These are phyloP conservation scores for Ustilaginoidea virens DNA, from an alignment of 2,329 filamentous ascomycete genomes.

Conservation along the genomic window DNA sequence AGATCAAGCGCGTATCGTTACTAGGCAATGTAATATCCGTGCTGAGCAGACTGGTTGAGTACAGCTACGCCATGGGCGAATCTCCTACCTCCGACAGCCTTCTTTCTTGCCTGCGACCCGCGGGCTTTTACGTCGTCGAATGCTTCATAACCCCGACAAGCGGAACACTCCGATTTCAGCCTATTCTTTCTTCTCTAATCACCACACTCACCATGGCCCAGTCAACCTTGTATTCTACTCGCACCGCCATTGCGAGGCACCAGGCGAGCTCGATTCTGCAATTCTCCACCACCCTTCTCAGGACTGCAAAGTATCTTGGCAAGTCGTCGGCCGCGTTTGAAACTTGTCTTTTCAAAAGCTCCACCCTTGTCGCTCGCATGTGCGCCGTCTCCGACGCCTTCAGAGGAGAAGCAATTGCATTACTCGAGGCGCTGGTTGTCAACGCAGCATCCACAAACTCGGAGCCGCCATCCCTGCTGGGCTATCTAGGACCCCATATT, in stretches of 20 bases:
- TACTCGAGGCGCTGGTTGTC: constrained; percentile 60
- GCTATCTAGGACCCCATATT: constrained; percentile 68
- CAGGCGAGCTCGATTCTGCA: constrained; percentile 49
- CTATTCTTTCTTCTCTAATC: constrained; percentile 56
- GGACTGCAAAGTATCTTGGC: constrained; percentile 49
- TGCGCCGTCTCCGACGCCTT: constrained; percentile 56
- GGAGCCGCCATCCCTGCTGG: constrained; percentile 90
- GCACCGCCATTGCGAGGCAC: constrained; percentile 37
- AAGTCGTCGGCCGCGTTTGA: constrained; percentile 53
- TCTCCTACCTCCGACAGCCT: constrained; percentile 27
- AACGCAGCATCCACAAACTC: constrained; percentile 47
- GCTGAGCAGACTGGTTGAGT: constrained; percentile 56
- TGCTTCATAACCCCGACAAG: constrained; percentile 59
- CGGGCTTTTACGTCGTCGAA: constrained; percentile 62
- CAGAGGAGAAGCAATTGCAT: constrained; percentile 45
- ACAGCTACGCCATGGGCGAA: constrained; percentile 62
- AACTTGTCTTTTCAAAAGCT: constrained; percentile 64
- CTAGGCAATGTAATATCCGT: constrained; percentile 51
- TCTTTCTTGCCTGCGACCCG: constrained; percentile 50
- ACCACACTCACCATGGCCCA: constrained; percentile 29
- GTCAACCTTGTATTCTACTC: constrained; percentile 45
- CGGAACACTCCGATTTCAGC: constrained; percentile 59
- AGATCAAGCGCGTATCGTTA: constrained; percentile 53
- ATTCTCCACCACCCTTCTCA: constrained; percentile 56
- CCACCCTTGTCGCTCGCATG: constrained; percentile 60